Conservation (phyloP, 805 yeast genomes). For the Barnettozyma sp. region DNA sequence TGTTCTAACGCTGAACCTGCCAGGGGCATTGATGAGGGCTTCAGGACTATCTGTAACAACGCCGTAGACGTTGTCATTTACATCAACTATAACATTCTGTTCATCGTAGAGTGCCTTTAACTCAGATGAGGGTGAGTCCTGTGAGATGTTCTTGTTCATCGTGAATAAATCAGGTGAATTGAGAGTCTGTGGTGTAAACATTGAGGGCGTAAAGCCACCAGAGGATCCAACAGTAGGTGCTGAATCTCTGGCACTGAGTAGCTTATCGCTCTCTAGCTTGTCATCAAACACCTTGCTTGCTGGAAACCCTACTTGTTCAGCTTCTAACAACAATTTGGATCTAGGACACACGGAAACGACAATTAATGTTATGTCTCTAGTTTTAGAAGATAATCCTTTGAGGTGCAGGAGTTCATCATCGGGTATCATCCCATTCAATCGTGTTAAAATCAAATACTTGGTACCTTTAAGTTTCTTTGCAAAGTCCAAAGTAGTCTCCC, state of each 20-base stretch:
- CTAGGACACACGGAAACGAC: constrained; percentile 62
- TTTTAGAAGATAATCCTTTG: constrained; percentile 60
- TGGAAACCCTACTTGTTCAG: constrained; percentile 28
- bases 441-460: constrained; percentile 57
- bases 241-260: constrained; percentile 12
- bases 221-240: constrained; percentile 24
- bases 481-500: constrained; percentile 49
- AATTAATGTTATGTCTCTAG: constrained; percentile 50
- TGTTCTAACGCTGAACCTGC: constrained; percentile 60
- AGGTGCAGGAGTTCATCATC: constrained; percentile 78
- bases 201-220: constrained; percentile 24
- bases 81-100: constrained; percentile 34
- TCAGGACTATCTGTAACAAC: constrained; percentile 52
- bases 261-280: constrained; percentile 12
- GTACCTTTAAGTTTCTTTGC: constrained; percentile 31
- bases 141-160: constrained; percentile 7
- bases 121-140: constrained; percentile 18
- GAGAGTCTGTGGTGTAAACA: constrained; percentile 23
- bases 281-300: constrained; percentile 29
- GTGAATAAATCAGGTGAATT: constrained; percentile 25
- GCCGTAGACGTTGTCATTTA: constrained; percentile 47
- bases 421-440: constrained; percentile 67
- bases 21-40: constrained; percentile 65
- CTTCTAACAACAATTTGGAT: constrained; percentile 38
- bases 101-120: constrained; percentile 6